Evolutionary conservation across 148 eudicot species (phyloP), one percentile per base, ranked within the genome.

Genomic region (Fagopyrum tataricum): DNA sequence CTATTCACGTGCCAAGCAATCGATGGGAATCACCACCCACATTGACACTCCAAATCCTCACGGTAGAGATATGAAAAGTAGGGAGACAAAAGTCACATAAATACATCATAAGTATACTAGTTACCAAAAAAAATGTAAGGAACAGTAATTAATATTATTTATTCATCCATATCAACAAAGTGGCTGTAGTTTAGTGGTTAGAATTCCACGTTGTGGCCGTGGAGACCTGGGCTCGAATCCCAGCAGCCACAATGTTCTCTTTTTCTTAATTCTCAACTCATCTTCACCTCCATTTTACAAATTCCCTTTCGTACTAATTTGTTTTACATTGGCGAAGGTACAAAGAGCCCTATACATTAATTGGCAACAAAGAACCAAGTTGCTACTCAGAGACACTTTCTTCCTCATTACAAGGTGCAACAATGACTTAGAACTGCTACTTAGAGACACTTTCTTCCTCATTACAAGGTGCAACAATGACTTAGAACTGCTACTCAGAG

Each of bases 171-270:
- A 18, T 18, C 69, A 17, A 8, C 44, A 40, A 75, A 71, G 78
- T 79, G 81, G 81, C 78, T 79, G 81, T 79, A 79, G 81, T 79
- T 79, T 79, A 79, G 81, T 79, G 81, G 81, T 79, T 49, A 79
- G 81, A 79, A 79, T 79, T 79, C 78, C 78, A 79, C 75, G 81
- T 79, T 79, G 81, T 79, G 81, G 78, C 81, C 81, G 78, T 79
- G 81, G 81, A 79, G 81, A 79, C 81, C 78, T 79, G 81, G 78
- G 81, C 81, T 79, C 81, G 78, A 79, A 79, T 79, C 81, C 81
- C 81, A 79, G 81, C 81, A 79, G 81, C 81, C 81, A 79, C 81
- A 79, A 4, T 18, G n/a, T n/a, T 15, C 40, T 2, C 41, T 72
- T 31, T 4, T 67, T 7, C 0, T 3, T 14, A 12, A 10, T 49